Conservation (phyloP, 2,329 filamentous ascomycete species). For the Stachybotrys elegans region DNA sequence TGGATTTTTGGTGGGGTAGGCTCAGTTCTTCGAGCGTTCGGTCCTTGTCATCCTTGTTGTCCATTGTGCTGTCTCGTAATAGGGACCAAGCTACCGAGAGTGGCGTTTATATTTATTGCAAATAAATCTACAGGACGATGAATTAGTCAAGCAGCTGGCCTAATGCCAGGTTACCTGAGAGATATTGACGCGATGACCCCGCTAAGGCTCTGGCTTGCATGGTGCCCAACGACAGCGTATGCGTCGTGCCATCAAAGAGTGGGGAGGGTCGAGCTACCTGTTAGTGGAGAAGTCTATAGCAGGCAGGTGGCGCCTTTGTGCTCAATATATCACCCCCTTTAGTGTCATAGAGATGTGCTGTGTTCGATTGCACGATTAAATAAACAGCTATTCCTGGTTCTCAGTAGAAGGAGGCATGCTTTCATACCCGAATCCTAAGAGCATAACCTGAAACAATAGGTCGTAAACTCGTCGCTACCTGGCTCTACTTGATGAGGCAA, state of each 20-base stretch:
- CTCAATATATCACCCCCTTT: no score
- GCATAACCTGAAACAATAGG: neutral
- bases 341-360: neutral
- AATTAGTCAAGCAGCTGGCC: neutral
- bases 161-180: neutral
- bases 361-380: neutral
- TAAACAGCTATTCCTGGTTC: neutral
- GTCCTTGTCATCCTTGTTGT: slow-evolving; percentile 10
- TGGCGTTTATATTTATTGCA: neutral
- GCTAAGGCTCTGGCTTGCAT: no score
- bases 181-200: no score
- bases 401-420: neutral
- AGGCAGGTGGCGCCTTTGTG: no score
- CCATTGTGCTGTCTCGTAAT: slow-evolving; percentile 2
- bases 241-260: no score
- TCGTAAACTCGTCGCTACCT: neutral
- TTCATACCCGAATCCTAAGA: neutral
- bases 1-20: slow-evolving; percentile 5
- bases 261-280: no score
- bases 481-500: neutral
- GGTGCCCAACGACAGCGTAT: no score
- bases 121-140: neutral
- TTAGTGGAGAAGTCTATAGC: no score
- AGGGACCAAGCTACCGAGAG: neutral
- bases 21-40: slow-evolving; percentile 7